Conservation (phyloP, 179 eudicot genomes). For the Spinacia oleracea region DNA sequence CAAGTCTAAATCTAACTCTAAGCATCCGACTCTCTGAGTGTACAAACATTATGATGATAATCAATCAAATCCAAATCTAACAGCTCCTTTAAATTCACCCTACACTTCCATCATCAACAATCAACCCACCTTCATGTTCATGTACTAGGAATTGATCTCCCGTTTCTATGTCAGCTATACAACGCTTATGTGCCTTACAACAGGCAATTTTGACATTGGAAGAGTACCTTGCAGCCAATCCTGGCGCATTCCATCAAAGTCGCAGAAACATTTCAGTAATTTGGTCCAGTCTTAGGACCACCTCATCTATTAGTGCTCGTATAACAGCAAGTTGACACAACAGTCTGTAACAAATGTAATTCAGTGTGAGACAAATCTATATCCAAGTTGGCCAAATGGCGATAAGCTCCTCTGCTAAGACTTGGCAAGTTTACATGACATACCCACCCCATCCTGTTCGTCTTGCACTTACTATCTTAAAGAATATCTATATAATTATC, state of each 20-base stretch:
- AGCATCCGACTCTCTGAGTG: too few species aligned
- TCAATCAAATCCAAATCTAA: background rate
- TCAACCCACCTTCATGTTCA: background rate
- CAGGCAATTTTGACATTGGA: background rate
- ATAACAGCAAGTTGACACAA: background rate
- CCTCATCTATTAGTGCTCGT: background rate
- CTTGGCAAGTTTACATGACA: background rate
- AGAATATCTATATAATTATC: slow-evolving; percentile 30
- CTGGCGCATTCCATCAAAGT: background rate
- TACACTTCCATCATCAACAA: background rate
- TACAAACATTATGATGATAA: too few species aligned
- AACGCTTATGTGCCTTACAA: background rate
- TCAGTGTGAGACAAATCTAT: background rate
- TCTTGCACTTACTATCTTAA: slow-evolving; percentile 12
- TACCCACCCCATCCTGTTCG: background rate
- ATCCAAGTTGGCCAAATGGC: background rate
- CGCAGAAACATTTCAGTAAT: background rate
- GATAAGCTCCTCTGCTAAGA: slow-evolving; percentile 6
- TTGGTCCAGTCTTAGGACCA: background rate
- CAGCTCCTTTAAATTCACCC: background rate
- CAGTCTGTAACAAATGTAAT: background rate
- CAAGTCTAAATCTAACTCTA: background rate
- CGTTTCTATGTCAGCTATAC: background rate
- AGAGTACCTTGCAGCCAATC: background rate
- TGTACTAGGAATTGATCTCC: background rate